Evolutionary conservation across 176 grass and related monocot genomes (phyloP), one percentile per base, ranked within the genome.

Genomic region (Secale cereale): DNA sequence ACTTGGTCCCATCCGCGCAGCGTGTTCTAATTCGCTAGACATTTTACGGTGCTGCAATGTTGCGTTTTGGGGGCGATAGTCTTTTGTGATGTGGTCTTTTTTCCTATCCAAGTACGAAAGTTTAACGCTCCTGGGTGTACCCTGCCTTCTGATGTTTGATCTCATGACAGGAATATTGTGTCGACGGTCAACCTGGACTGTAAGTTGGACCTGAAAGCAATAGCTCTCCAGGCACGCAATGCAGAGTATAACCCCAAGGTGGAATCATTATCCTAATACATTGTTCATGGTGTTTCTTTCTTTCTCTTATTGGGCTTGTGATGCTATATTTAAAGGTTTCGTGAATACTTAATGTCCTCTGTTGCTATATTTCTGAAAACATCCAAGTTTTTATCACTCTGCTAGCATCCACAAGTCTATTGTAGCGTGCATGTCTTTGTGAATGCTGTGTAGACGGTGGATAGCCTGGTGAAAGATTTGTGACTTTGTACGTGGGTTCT

Each of bases 221-320:
- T 95, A 17, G 93, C 93, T 68, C 64, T 95, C 39, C 93, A 95
- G 85, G 93, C 93, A 2, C 91, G 93, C 5, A 95, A 95, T 91
- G 90, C 93, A 19, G 93, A 95, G 78, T 95, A 95, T 29, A 95
- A 95, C 80, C 88, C 94, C 11, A 95, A 93, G 94, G 94, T 93
- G 76, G 29, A 39, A 61, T 61, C 28, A 30, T 71, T 45, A 22
- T 23, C 26, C 54, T 28, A 8, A 3, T 61, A 43, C 35, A 86
- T 86, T 33, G 14, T 26, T 59, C 69, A 10, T 70, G 45, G 6
- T 37, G 20, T 23, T 25, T 67, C 8, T 12, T 10, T 2, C 16
- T 41, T 16, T 77, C 8, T 1, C 23, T 65, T 14, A 1, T 19
- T 46, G 13, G 71, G 37, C 36, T 17, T 13, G 0, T 31, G 7